Percentiles rank a stretch among this genome's conserved stretches.
phyloP scores from a whole-genome alignment of 2,329 filamentous ascomycete species.

The Gaeumannomyces sp. region DNA sequence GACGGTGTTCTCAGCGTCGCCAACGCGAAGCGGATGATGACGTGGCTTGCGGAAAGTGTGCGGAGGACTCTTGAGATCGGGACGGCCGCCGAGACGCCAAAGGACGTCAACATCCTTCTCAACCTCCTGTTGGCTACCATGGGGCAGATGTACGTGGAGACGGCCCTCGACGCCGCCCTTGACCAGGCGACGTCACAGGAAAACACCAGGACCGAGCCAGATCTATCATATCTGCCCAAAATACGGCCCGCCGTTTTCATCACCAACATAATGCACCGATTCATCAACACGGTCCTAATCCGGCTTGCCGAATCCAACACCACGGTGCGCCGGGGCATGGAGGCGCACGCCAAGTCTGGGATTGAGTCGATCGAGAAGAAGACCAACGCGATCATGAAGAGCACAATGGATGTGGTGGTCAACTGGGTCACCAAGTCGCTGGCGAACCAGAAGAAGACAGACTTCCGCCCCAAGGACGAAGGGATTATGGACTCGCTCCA shows the following conservation, averaged over 20 bases:
- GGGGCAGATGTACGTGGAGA: conserved; percentile 74
- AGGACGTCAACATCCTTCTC: conserved; percentile 82
- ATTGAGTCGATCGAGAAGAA: conserved; percentile 80
- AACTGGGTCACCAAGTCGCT: conserved; percentile 72
- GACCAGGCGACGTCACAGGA: conserved; percentile 75
- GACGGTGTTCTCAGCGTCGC: conserved; percentile 76
- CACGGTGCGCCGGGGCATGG: conserved; percentile 83
- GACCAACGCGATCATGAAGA: conserved; percentile 56
- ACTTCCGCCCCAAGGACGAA: conserved; percentile 78
- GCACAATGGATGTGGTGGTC: conserved; percentile 59
- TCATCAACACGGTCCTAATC: conserved; percentile 83
- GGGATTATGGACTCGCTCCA: conserved; percentile 66
- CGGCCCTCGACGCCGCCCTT: conserved; percentile 59
- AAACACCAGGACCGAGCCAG: conserved; percentile 74
- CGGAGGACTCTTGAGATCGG: conserved; percentile 87
- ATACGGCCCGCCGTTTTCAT: conserved; percentile 81
- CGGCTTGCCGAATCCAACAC: conserved; percentile 85
- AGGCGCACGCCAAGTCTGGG: conserved; percentile 69
- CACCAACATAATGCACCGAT: conserved; percentile 87
- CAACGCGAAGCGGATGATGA: conserved; percentile 97
- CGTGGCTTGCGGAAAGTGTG: conserved; percentile 93
- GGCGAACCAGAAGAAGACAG: conserved; percentile 73
- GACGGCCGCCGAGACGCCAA: conserved; percentile 80
- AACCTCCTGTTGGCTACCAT: conserved; percentile 79
- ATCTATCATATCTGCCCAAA: conserved; percentile 74